Evolutionary conservation across 441 rosid species (phyloP).

Genomic region (Pelargonium cotyledonis): DNA sequence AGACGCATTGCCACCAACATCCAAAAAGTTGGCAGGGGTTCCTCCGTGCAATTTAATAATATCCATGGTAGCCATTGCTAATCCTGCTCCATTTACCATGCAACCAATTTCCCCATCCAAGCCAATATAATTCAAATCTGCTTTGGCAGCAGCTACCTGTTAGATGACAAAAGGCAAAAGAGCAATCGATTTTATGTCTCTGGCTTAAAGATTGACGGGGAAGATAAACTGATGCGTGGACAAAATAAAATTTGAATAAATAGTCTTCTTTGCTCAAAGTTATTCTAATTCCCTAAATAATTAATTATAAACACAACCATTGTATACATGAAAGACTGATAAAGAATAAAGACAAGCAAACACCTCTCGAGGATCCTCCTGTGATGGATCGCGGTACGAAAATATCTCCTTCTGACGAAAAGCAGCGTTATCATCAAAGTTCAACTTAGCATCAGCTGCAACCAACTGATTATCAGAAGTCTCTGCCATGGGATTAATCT

Average conservation of each 20-base stretch:
- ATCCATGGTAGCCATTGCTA: conserved; percentile 99
- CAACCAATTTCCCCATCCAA: conserved; percentile 98
- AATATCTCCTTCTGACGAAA: conserved; percentile 79
- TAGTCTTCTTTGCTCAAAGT: background rate
- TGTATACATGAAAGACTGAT: background rate
- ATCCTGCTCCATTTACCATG: conserved; percentile 99
- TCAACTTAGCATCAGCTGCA: conserved; percentile 99
- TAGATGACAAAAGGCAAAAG: conserved; percentile 16
- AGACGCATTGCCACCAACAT: conserved; percentile 98
- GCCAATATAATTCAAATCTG: conserved; percentile 94
- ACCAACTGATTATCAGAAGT: conserved; percentile 73
- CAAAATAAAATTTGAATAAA: background rate
- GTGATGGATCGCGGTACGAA: conserved; percentile 77
- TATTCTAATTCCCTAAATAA: background rate
- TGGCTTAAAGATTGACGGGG: too few species aligned
- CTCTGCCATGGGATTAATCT: conserved; percentile 98
- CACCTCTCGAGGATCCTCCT: conserved; percentile 99
- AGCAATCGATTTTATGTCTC: too few species aligned
- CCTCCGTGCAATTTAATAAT: conserved; percentile 94
- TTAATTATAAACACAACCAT: background rate
- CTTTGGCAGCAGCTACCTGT: conserved; percentile 89
- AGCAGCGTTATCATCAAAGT: conserved; percentile 96
- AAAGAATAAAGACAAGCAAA: background rate
- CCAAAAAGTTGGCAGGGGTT: conserved; percentile 96
- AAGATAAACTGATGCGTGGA: too few species aligned